A percentile compares a stretch with the other conserved stretches of the same genome.
Evolutionary conservation across 805 yeast species (phyloP).

Genomic region (Cyberlindnera maclurae): DNA sequence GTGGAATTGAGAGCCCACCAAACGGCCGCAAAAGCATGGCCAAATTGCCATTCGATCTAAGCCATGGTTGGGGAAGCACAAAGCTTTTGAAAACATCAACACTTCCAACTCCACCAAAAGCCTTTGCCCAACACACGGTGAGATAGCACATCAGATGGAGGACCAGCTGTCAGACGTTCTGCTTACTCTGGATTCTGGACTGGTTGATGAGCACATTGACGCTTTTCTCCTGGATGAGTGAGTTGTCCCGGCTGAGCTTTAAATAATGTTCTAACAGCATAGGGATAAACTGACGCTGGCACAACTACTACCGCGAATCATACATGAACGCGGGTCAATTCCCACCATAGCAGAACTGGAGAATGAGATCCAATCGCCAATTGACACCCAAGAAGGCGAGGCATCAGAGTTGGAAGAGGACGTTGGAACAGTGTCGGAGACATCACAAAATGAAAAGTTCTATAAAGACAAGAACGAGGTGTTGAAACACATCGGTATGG

Average conservation of each 20-base stretch:
- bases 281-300: conserved; percentile 35
- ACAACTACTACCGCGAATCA: conserved; percentile 52
- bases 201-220: conserved; percentile 22
- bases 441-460: conserved; percentile 31
- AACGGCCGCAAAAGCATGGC: too few relatives aligned
- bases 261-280: neutral
- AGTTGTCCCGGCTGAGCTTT: neutral
- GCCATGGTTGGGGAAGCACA: neutral
- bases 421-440: conserved; percentile 9
- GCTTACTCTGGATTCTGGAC: conserved; percentile 18
- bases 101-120: neutral
- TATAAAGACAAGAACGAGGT: conserved; percentile 46
- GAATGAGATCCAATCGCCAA: conserved; percentile 9
- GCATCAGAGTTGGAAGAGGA: conserved; percentile 13
- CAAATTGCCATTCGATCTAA: too few relatives aligned
- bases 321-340: conserved; percentile 52
- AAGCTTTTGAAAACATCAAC: neutral
- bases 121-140: neutral
- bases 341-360: conserved; percentile 45
- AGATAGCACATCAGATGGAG: conserved; percentile 1
- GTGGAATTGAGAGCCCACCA: too few relatives aligned
- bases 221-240: conserved; percentile 20
- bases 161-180: conserved; percentile 12
- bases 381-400: conserved; percentile 8
- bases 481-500: conserved; percentile 46